Evolutionary conservation across 164 flowering plant genomes (phyloP).

Genomic region (Kalanchoe fedtschenkoi): DNA sequence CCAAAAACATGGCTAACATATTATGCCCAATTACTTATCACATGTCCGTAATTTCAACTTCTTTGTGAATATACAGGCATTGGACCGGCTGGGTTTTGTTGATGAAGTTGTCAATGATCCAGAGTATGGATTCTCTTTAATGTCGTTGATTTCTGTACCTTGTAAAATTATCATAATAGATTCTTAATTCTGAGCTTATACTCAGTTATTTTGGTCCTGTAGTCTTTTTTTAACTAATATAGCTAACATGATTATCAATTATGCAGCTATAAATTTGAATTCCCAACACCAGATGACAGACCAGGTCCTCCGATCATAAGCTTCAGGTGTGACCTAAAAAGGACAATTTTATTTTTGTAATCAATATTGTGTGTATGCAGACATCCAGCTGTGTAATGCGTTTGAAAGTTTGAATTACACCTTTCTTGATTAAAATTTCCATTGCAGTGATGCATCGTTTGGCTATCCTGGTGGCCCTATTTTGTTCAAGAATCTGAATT

Average conservation of each 20-base stretch:
- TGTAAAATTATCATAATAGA: background rate
- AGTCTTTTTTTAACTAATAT: background rate
- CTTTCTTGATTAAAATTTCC: slow-evolving; percentile 1
- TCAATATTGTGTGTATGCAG: background rate
- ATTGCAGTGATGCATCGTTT: slow-evolving; percentile 95
- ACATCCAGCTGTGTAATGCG: background rate
- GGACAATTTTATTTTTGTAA: background rate
- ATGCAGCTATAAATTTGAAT: slow-evolving; percentile 95
- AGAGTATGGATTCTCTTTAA: slow-evolving; percentile 44
- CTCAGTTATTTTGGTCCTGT: background rate
- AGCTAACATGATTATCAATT: background rate
- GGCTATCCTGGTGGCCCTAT: slow-evolving; percentile 96
- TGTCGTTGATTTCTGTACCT: background rate
- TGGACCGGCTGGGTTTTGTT: slow-evolving; percentile 78
- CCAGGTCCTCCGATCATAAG: slow-evolving; percentile 95
- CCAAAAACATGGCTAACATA: background rate
- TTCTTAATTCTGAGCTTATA: background rate
- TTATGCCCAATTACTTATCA: background rate
- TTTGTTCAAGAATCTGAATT: slow-evolving; percentile 84
- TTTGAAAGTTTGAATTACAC: background rate
- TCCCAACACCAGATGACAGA: slow-evolving; percentile 93
- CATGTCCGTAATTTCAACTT: background rate
- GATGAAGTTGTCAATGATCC: slow-evolving; percentile 94
- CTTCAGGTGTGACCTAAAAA: slow-evolving; percentile 58
- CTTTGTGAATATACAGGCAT: slow-evolving; percentile 38